Base-by-base conservation (phyloP, 148 eudicot species). In the Heliamphora exappendiculata region DNA sequence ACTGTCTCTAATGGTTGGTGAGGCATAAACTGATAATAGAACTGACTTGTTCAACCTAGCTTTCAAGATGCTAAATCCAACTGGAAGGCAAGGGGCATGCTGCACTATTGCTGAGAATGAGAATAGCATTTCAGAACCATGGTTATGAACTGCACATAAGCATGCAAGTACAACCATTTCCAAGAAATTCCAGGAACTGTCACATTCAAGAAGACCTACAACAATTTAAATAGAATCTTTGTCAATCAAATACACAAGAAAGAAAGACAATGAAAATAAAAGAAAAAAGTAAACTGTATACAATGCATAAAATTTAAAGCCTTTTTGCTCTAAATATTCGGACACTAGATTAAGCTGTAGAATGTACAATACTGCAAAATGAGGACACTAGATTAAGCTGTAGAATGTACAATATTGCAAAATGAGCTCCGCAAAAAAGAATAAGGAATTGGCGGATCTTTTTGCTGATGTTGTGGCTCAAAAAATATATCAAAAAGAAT, bases 1-100 rank as follows among this genome's bases (percentile, higher is more conserved):
- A 82, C 77, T 73, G 74, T 82, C 86, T 57, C 84, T 85, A 78
- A 75, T 78, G 74, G 86, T 75, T 75, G 93, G 78, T 70, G 96
- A 81, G 55, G 93, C 85, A 86, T 93, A 95, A 80, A 95, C 94
- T 78, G 99, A 91, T 86, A 95, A 74, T 53, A 95, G 82, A 85
- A 95, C 99, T 28, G 99, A 95, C 81, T 93, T 95, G 78, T 93
- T 95, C 76, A 95, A 75, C 71, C 99, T 98, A 85, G 99, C 98
- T 86, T 84, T 95, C 71, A 95, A 83, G 75, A 95, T 95, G 89
- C 98, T 91, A 80, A 95, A 93, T 75, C 98, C 99, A 78, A 93
- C 79, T 26, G 99, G 99, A 82, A 84, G 94, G 83, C 84, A 88
- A 78, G 99, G 99, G 66, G 99, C 89, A 81, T 89, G 96, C 82